Evolutionary conservation across 140 eudicot species (phyloP).

Genomic region (Flaveria floridana): DNA sequence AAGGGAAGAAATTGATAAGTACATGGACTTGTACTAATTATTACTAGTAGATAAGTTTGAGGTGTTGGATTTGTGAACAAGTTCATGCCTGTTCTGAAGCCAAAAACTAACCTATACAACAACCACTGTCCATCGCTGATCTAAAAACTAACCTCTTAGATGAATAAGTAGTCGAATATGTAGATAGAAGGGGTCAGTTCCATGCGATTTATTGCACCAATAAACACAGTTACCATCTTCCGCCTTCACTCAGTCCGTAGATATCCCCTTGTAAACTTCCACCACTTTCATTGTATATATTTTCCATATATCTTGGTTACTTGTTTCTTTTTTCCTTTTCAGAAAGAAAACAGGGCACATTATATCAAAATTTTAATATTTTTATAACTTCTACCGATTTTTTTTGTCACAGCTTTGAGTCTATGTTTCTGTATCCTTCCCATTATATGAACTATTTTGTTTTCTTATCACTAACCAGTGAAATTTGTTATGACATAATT

Average conservation of each 20-base stretch:
- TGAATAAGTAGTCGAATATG: background rate
- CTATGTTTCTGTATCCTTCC: constrained; percentile 17
- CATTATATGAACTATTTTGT: constrained; percentile 1
- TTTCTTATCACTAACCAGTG: constrained; percentile 32
- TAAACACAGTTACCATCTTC: background rate
- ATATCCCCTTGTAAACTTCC: background rate
- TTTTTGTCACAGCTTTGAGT: constrained; percentile 6
- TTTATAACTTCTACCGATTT: background rate
- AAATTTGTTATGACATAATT: background rate
- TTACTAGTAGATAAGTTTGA: background rate
- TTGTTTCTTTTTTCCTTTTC: background rate
- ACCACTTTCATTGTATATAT: background rate
- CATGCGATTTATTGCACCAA: constrained; percentile 9
- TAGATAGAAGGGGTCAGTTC: background rate
- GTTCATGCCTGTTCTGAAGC: background rate
- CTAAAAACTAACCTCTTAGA: too few relatives aligned
- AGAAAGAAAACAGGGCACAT: background rate
- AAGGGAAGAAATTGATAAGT: background rate
- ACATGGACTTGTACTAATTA: background rate
- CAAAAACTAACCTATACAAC: background rate
- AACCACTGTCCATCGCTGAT: background rate
- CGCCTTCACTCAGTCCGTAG: background rate
- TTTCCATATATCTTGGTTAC: background rate
- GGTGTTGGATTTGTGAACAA: background rate
- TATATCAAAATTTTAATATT: background rate